Evolutionary conservation across 129 eudicot species (phyloP), one percentile per base, ranked within the genome.

Genomic region (Artemisia argyi): DNA sequence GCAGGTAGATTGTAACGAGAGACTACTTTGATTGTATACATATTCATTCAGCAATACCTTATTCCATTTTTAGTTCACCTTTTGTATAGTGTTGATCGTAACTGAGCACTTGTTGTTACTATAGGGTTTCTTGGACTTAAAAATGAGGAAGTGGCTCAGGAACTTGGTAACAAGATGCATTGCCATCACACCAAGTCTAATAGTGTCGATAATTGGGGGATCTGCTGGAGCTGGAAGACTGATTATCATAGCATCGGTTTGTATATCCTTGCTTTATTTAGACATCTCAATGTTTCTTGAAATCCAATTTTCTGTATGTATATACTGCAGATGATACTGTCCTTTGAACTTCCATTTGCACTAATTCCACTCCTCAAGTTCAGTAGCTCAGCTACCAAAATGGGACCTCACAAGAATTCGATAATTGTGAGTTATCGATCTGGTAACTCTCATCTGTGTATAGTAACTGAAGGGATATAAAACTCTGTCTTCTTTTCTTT

Each of bases 331-430:
- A 90, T 90, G 96, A 90, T 87, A 68, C 56, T 87, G 30, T 90
- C 96, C 8, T 87, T 90, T 75, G 93, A 90, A 65, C 93, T 90
- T 47, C 96, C 96, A 71, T 90, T 90, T 74, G 93, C 96, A 18
- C 90, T 90, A 44, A 80, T 90, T 59, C 96, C 93, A 24, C 88
- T 90, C 54, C 93, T 87, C 54, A 90, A 90, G 73, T 90, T 90
- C 77, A 90, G 93, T 64, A 87, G 93, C 75, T 78, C 83, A 75
- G 28, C 80, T 17, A 85, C 83, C 62, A 90, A 90, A 80, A 82
- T 90, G 94, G 96, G 91, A 39, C 90, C 90, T 32, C 96, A 90
- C 80, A 87, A 80, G 72, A 90, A 87, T 85, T 90, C 91, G 15
- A 82, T 54, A 0, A 71, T 67, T 51, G 96, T 90, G 71, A 84